phyloP scores from a whole-genome alignment of 805 yeast species.

The Helenozyma baotianmanensis region DNA sequence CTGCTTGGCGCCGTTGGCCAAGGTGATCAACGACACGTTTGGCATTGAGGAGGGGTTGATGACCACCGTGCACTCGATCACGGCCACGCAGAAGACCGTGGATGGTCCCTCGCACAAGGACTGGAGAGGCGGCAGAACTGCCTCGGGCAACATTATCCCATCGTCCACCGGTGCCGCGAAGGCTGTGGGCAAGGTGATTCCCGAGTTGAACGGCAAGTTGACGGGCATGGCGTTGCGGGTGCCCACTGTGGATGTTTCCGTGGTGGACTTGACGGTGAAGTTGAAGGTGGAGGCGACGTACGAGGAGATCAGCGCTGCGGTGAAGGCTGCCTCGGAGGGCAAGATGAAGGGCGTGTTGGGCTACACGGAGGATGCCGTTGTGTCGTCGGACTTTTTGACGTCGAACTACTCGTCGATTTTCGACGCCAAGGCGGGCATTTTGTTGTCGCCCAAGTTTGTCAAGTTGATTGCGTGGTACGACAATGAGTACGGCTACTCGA shows the following conservation, averaged over 20 bases:
- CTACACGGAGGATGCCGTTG: constrained; percentile 33
- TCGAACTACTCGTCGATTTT: constrained; percentile 28
- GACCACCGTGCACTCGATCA: constrained; percentile 36
- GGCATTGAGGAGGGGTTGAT: constrained; percentile 34
- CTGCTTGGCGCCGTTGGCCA: constrained; percentile 36
- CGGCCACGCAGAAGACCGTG: constrained; percentile 35
- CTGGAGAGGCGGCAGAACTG: constrained; percentile 39
- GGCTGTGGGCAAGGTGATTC: constrained; percentile 35
- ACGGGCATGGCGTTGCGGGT: constrained; percentile 36
- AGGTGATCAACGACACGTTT: constrained; percentile 31
- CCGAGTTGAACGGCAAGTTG: constrained; percentile 34
- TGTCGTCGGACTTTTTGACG: constrained; percentile 30
- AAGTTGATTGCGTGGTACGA: constrained; percentile 36
- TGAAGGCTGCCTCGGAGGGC: constrained; percentile 30
- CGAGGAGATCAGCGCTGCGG: constrained; percentile 29
- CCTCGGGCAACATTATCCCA: constrained; percentile 33
- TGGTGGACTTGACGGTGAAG: constrained; percentile 32
- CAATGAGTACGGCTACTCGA: constrained; percentile 34
- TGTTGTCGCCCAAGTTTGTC: constrained; percentile 32
- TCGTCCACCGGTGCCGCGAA: constrained; percentile 37
- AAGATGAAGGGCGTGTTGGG: constrained; percentile 32
- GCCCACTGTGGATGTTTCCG: constrained; percentile 33
- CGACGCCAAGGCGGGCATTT: constrained; percentile 33
- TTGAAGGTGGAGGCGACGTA: constrained; percentile 28
- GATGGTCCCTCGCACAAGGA: constrained; percentile 37